Evolutionary conservation across 768 basidiomycete species (phyloP), one percentile per base, ranked within the genome.

Genomic region (Mycena crocata): DNA sequence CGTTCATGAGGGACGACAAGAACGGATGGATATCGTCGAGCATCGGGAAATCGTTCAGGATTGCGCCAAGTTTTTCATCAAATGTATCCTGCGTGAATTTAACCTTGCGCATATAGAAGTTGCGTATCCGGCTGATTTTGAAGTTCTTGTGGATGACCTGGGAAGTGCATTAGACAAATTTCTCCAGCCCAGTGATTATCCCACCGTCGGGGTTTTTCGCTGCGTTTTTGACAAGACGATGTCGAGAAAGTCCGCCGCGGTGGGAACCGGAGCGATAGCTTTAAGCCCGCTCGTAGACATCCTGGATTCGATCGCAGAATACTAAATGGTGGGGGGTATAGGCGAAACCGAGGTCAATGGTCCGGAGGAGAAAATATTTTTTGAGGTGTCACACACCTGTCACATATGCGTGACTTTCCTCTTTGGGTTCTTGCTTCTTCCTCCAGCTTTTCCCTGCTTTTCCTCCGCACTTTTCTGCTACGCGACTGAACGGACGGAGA

Each of bases 121-220:
- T 95, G 68, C 97, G 89, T 82, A 99, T 99, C 72, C 97, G 92
- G 71, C 95, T 96, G 80, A 99, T 99, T 85, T 99, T 98, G 86
- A 98, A 98, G 85, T 98, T 98, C 86, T 98, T 98, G 82, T 98
- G 98, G 77, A 99, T 98, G 71, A 96, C 95, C 94, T 95, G 73
- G 32, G 64, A 48, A 28, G 5, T 32, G 19, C 30, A 37, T 40
- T 46, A 52, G 45, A 55, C 32, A 12, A 31, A 69, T 23, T 28
- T n/a, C 21, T 37, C 28, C 39, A 39, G 59, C 46, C 46, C 60
- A 44, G 19, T 39, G 54, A 57, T 57, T 23, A 30, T 68, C 85
- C 67, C 72, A 94, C 95, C 31, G 97, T 99, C 13, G 97, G 97
- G 28, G 97, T 99, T 85, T 98, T 98, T 75, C 97, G 85, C 83